These are phyloP conservation scores for Desmodesmus armatus DNA, from an alignment of 139 green algal genomes.

Conservation along the genomic window DNA sequence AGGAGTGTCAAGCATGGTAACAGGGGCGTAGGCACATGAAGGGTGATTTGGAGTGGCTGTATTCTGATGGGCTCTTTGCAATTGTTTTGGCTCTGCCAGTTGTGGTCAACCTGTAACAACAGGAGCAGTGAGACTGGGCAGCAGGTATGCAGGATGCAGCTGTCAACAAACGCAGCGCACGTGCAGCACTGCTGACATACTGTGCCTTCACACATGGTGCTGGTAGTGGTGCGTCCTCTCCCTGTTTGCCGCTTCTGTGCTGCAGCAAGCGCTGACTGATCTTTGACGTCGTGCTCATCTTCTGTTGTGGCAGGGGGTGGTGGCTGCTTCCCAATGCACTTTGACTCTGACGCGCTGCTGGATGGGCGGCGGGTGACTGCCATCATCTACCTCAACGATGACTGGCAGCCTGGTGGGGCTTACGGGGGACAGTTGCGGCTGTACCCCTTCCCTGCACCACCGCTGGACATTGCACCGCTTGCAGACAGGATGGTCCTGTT, in stretches of 20 bases:
- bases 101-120: too few relatives aligned
- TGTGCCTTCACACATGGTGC: too few relatives aligned
- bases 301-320: conserved; percentile 41
- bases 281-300: neutral
- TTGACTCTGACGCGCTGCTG: conserved; percentile 74
- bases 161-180: too few relatives aligned
- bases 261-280: neutral
- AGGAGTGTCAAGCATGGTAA: too few relatives aligned
- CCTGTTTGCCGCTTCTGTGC: neutral
- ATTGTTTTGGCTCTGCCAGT: too few relatives aligned
- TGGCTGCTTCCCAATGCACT: conserved; percentile 86
- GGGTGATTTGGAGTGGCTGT: too few relatives aligned
- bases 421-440: conserved; percentile 78
- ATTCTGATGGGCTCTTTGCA: too few relatives aligned
- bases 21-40: too few relatives aligned
- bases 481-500: conserved; percentile 83
- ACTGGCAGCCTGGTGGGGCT: conserved; percentile 60
- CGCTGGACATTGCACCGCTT: conserved; percentile 71
- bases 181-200: too few relatives aligned
- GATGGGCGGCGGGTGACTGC: conserved; percentile 71
- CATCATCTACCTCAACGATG: conserved; percentile 80
- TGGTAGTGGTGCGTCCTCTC: too few relatives aligned
- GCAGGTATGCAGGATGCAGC: too few relatives aligned
- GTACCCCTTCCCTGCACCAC: conserved; percentile 72
- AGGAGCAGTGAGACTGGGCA: too few relatives aligned